Evolutionary conservation across 2,329 filamentous ascomycete genomes (phyloP).

Genomic region (Cladosporium sphaerospermum): DNA sequence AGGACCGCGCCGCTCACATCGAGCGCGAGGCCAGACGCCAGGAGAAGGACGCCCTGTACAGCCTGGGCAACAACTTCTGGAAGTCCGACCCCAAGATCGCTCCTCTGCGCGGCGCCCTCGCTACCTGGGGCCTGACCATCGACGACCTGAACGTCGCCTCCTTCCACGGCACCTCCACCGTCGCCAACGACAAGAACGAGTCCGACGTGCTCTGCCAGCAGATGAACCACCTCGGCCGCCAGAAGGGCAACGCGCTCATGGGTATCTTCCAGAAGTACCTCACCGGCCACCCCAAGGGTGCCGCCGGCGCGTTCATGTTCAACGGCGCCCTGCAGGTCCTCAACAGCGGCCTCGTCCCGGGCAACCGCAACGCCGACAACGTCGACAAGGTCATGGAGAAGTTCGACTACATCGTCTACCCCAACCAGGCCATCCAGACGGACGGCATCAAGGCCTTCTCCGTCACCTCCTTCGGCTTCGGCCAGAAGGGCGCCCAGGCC

Average conservation of each 20-base stretch:
- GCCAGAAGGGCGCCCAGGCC: slow-evolving; percentile 95
- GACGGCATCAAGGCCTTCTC: slow-evolving; percentile 98
- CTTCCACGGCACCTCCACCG: slow-evolving; percentile 97
- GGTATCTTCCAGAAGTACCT: slow-evolving; percentile 99
- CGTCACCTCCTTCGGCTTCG: slow-evolving; percentile 97
- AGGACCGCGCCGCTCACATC: slow-evolving; percentile 79
- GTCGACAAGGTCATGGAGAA: slow-evolving; percentile 94
- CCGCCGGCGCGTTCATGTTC: slow-evolving; percentile 99
- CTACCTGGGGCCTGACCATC: slow-evolving; percentile 95
- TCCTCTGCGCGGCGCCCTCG: slow-evolving; percentile 88
- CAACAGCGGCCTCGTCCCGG: slow-evolving; percentile 87
- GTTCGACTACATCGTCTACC: slow-evolving; percentile 97
- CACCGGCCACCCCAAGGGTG: slow-evolving; percentile 98
- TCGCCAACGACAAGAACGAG: slow-evolving; percentile 99
- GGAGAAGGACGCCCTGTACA: slow-evolving; percentile 86
- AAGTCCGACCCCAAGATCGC: slow-evolving; percentile 90
- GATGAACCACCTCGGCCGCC: slow-evolving; percentile 85
- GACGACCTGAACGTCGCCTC: slow-evolving; percentile 93
- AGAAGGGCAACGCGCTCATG: slow-evolving; percentile 91
- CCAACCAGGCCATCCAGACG: slow-evolving; percentile 89
- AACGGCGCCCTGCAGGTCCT: slow-evolving; percentile 96
- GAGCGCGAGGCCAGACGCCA: slow-evolving; percentile 82
- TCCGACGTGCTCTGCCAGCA: slow-evolving; percentile 96
- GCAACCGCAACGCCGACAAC: slow-evolving; percentile 97
- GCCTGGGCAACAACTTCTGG: slow-evolving; percentile 98